phyloP scores from a whole-genome alignment of 2,329 filamentous ascomycete species.

The Alternaria sp. region DNA sequence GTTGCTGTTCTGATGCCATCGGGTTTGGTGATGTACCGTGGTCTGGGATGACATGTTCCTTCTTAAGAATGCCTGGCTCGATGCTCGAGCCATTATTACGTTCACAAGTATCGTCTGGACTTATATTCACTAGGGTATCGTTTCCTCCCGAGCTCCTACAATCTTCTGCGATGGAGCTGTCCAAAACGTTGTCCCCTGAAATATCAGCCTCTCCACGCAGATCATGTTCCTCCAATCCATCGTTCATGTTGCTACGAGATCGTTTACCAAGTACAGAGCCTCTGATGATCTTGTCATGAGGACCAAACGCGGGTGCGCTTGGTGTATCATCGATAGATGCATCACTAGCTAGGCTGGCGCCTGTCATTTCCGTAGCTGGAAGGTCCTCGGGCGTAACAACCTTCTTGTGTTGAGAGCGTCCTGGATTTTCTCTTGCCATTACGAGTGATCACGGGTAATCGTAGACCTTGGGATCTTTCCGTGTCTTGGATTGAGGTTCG shows the following conservation, averaged over 20 bases:
- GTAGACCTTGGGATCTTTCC: background rate
- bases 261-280: background rate
- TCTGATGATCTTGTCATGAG: too few species aligned
- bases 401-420: background rate
- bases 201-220: background rate
- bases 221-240: too few species aligned
- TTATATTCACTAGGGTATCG: accelerated
- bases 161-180: background rate
- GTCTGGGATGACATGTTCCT: background rate
- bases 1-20: accelerated
- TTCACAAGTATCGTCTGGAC: background rate
- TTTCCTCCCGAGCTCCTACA: background rate
- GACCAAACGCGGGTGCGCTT: too few species aligned
- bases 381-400: background rate
- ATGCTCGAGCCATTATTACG: accelerated
- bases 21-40: background rate
- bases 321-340: too few species aligned
- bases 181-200: accelerated
- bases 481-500: background rate
- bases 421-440: background rate
- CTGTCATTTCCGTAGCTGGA: too few species aligned
- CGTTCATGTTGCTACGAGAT: background rate
- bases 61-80: background rate
- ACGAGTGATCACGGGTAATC: too few species aligned
- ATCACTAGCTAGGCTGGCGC: too few species aligned